Conservation (phyloP, 2,329 filamentous ascomycete species). For the Didymella segeticola region DNA sequence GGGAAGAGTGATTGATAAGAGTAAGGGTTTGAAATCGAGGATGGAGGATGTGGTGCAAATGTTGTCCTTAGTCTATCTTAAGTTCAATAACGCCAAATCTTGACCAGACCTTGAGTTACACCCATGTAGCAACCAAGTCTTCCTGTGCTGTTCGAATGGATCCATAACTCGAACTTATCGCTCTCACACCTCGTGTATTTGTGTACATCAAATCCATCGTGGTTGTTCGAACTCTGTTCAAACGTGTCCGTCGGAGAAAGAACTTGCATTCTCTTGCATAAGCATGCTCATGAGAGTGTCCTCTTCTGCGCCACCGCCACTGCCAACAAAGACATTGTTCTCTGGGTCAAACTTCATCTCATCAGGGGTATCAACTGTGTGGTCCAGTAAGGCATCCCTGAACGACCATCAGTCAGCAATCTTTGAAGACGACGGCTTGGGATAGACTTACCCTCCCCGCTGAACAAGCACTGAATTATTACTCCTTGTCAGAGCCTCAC, state of each 20-base stretch:
- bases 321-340: constrained; percentile 1
- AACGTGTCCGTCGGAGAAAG: not conserved
- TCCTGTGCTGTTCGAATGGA: not conserved
- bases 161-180: not conserved
- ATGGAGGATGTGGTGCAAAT: not conserved
- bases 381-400: not conserved
- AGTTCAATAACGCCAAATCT: not conserved
- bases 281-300: constrained; percentile 14
- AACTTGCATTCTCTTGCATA: constrained; percentile 16
- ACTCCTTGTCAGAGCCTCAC: constrained; percentile 18
- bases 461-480: not conserved
- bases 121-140: not conserved
- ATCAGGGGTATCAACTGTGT: constrained; percentile 7
- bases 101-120: not conserved
- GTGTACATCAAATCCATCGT: not conserved
- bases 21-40: not conserved
- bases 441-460: not conserved
- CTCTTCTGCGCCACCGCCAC: constrained; percentile 7
- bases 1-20: constrained; percentile 42
- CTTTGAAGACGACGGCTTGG: not conserved
- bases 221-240: not conserved
- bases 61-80: not conserved
- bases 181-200: not conserved
- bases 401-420: not conserved
- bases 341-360: not conserved